Evolutionary conservation across 805 yeast species (phyloP), one percentile per base, ranked within the genome.

Genomic region (Candida jianshihensis): DNA sequence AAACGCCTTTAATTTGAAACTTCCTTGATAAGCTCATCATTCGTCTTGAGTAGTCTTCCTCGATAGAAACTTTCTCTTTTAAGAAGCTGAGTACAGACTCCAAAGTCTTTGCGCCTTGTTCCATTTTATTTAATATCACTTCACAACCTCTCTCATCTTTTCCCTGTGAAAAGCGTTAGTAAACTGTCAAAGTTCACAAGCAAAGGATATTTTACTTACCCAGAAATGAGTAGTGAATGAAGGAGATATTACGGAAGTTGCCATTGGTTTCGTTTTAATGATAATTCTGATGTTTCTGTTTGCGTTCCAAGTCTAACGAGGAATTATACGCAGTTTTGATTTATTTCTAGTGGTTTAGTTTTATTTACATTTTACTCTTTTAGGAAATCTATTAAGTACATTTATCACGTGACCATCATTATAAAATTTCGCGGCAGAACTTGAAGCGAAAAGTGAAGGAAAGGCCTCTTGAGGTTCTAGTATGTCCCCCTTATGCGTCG

Each of bases 11-110:
- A 1, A 62, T 48, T 7, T 41, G 35, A 20, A 41, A 41, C 46
- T 66, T 70, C 34, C 61, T 58, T 16, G 83, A 61, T 17, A 86
- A 59, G 13, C 69, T 64, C 30, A 61, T 61, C 45, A 87, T 55
- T 40, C 67, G 69, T 37, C 73, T 70, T 26, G 78, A 61, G 50
- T 83, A 84, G 19, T 87, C 95, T 41, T 77, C 81, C 49, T 86
- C 96, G 27, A 87, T 70, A 13, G 72, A 63, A 1, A 72, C 60
- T 26, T 80, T 61, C 38, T 78, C 83, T 40, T 64, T 70, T 56
- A 74, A 75, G 42, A 70, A 75, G 1, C 50, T 46, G 8, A 61
- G 53, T 14, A 79, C 48, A 21, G 68, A 72, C 20, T 75, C 78
- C 33, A 73, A 57, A 1, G 92, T 79, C 32, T 67, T 69, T 28